phyloP scores from a whole-genome alignment of 2,329 filamentous ascomycete genomes.

The Apiospora phragmitis region DNA sequence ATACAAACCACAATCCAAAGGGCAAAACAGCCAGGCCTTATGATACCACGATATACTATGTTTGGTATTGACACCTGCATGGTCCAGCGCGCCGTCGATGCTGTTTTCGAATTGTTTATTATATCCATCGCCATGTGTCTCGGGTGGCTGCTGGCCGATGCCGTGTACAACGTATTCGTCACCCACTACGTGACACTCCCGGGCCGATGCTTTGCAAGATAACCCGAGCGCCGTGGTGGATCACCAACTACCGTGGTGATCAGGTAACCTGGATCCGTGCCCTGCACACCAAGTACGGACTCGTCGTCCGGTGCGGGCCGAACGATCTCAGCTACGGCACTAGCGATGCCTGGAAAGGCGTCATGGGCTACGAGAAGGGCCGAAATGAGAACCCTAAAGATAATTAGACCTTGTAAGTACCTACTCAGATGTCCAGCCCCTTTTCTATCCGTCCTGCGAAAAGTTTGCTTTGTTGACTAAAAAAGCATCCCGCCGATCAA shows the following conservation, averaged over 20 bases:
- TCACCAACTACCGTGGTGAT: slow-evolving; percentile 17
- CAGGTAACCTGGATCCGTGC: slow-evolving; percentile 24
- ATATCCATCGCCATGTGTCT: too few relatives aligned
- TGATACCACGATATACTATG: background rate
- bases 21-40: too few relatives aligned
- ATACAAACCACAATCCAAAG: too few relatives aligned
- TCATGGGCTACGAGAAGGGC: slow-evolving; percentile 20
- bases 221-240: slow-evolving; percentile 27
- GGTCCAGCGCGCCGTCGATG: background rate
- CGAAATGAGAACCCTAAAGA: background rate
- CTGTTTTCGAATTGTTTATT: too few relatives aligned
- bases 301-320: slow-evolving; percentile 22
- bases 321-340: slow-evolving; percentile 24
- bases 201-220: slow-evolving; percentile 6
- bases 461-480: background rate
- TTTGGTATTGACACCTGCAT: background rate
- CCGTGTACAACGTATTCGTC: background rate
- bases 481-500: background rate
- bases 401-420: background rate
- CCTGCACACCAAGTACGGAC: slow-evolving; percentile 23
- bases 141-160: background rate
- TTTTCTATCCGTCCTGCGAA: too few relatives aligned
- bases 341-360: slow-evolving; percentile 23
- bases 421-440: background rate
- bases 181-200: background rate